A percentile compares a stretch with the other conserved stretches of the same genome.
These are phyloP conservation scores for Pittosporum tobira DNA, from an alignment of 129 eudicot genomes.

Conservation along the genomic window DNA sequence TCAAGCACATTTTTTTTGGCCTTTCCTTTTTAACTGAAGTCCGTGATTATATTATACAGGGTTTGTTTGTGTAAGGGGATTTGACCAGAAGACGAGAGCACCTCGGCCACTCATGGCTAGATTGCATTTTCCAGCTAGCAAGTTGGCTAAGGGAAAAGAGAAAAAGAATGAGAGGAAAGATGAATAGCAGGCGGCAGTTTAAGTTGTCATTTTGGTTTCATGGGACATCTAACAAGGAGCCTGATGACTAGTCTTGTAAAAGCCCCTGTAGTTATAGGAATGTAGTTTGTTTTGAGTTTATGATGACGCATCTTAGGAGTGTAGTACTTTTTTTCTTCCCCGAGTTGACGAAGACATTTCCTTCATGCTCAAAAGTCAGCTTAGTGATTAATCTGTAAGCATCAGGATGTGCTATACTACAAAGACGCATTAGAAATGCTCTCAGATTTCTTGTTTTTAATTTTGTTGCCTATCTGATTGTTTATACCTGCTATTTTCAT, in stretches of 20 bases:
- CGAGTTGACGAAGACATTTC: too few species aligned
- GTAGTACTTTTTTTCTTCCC: too few species aligned
- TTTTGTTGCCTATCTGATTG: too few species aligned
- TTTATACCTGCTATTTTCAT: too few species aligned
- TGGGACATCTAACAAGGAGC: conserved; percentile 10
- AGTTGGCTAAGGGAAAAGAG: conserved; percentile 30
- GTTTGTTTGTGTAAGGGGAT: conserved; percentile 83
- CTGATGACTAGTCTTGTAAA: conserved; percentile 19
- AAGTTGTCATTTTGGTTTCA: conserved; percentile 2
- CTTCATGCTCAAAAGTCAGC: too few species aligned
- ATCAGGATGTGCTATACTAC: too few species aligned
- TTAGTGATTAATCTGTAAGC: too few species aligned
- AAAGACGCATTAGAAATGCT: too few species aligned
- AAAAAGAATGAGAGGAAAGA: conserved; percentile 25
- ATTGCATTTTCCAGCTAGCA: conserved; percentile 76
- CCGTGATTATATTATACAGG: conserved; percentile 30
- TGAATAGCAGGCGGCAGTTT: conserved; percentile 17
- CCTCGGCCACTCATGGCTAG: conserved; percentile 81
- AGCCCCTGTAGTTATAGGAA: conserved; percentile 2
- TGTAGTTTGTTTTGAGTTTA: not conserved
- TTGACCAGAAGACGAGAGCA: conserved; percentile 56
- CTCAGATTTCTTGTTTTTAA: too few species aligned
- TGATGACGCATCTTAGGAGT: too few species aligned
- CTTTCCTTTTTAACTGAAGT: not conserved
- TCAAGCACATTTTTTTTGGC: too few species aligned